Evolutionary conservation across 2,329 filamentous ascomycete species (phyloP).

Genomic region (Calonectria hawksworthii): DNA sequence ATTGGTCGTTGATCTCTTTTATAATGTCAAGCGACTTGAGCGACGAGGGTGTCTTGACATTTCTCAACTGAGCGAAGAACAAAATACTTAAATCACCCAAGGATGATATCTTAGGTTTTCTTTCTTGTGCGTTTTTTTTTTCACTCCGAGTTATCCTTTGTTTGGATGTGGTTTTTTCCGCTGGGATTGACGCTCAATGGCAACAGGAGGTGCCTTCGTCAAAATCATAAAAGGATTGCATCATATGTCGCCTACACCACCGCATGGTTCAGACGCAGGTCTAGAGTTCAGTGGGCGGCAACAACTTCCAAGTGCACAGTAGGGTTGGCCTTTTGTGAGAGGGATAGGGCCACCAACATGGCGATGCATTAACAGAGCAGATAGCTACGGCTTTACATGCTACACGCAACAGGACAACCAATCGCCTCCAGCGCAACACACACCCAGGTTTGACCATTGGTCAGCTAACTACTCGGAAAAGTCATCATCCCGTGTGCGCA

Average conservation of each 20-base stretch:
- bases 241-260: neutral
- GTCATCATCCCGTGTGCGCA: conserved; percentile 13
- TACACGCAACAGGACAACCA: conserved; percentile 41
- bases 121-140: too few species aligned
- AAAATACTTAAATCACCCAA: too few species aligned
- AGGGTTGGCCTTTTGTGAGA: neutral
- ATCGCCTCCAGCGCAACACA: conserved; percentile 36
- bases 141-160: too few species aligned
- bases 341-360: conserved; percentile 25
- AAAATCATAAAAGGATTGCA: neutral
- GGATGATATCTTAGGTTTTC: too few species aligned
- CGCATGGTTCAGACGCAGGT: neutral
- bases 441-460: conserved; percentile 27
- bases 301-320: neutral
- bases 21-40: too few species aligned
- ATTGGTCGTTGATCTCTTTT: too few species aligned
- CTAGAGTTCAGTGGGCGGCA: too few species aligned
- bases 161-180: too few species aligned
- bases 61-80: too few species aligned
- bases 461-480: conserved; percentile 32
- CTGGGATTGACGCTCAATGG: too few species aligned
- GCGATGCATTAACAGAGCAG: conserved; percentile 41
- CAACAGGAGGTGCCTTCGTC: too few species aligned
- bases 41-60: too few species aligned
- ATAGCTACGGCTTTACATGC: conserved; percentile 44